phyloP scores from a whole-genome alignment of 306 rosid genomes.

The Rubus idaeus region DNA sequence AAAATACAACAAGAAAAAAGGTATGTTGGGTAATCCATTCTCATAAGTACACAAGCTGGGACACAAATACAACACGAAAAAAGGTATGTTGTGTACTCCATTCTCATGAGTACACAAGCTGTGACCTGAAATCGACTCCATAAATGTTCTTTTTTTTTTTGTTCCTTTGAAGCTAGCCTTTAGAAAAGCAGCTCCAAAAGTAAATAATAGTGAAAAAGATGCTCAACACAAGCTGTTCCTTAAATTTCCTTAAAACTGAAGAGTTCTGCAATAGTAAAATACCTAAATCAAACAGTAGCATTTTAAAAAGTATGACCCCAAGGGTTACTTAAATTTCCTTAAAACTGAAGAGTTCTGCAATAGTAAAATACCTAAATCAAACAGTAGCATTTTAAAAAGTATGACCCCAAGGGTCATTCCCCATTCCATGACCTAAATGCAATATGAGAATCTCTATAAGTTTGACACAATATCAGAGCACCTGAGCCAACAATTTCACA shows the following conservation, averaged over 20 bases:
- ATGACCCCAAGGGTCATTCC: background rate
- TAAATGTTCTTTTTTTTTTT: background rate
- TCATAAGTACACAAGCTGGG: too few relatives aligned
- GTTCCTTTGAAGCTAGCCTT: background rate
- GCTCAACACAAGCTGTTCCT: background rate
- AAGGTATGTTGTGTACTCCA: background rate
- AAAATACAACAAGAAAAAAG: too few relatives aligned
- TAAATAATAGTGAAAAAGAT: background rate
- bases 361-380: background rate
- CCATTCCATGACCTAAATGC: background rate
- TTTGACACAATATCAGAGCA: slow-evolving; percentile 40
- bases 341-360: background rate
- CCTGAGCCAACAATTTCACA: slow-evolving; percentile 47
- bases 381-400: background rate
- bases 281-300: background rate
- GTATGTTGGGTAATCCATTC: too few relatives aligned
- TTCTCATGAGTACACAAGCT: background rate
- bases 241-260: background rate
- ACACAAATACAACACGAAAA: too few relatives aligned
- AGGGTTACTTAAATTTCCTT: too few relatives aligned
- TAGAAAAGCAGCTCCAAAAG: background rate
- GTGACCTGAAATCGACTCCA: background rate
- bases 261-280: background rate
- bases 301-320: background rate
- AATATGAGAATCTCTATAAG: slow-evolving; percentile 39